phyloP scores from a whole-genome alignment of 2,329 filamentous ascomycete genomes.

The Huntiella omanensis region DNA sequence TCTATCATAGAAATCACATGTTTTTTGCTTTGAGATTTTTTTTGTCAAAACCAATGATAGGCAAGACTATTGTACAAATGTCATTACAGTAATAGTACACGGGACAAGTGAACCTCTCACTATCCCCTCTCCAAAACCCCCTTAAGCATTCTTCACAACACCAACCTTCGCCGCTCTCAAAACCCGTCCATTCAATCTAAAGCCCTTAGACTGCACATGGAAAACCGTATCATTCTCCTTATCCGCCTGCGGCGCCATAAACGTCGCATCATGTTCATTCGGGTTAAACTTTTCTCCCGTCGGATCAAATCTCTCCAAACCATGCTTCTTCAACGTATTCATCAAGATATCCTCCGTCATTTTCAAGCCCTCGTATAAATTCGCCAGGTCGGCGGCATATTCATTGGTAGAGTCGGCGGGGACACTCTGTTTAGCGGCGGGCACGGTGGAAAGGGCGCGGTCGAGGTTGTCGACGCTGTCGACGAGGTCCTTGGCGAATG shows the following conservation, averaged over 20 bases:
- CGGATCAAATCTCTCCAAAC: constrained; percentile 75
- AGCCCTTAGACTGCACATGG: constrained; percentile 87
- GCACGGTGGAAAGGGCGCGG: constrained; percentile 67
- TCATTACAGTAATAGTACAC: constrained; percentile 12
- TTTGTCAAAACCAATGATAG: neutral
- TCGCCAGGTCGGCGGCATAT: constrained; percentile 49
- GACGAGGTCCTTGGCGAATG: constrained; percentile 85
- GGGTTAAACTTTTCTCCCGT: constrained; percentile 80
- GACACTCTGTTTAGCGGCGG: constrained; percentile 38
- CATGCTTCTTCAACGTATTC: constrained; percentile 80
- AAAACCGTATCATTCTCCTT: constrained; percentile 87
- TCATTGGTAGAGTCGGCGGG: constrained; percentile 20
- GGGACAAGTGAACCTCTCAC: neutral
- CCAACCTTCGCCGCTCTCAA: constrained; percentile 89
- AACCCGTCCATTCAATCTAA: constrained; percentile 77
- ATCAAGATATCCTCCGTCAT: constrained; percentile 89
- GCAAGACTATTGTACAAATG: neutral
- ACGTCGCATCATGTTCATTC: constrained; percentile 90
- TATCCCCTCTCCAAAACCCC: neutral
- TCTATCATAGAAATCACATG: neutral
- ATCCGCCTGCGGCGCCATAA: constrained; percentile 71
- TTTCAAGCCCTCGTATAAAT: constrained; percentile 73
- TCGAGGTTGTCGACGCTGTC: constrained; percentile 96
- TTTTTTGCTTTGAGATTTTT: neutral
- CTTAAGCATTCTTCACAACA: constrained; percentile 65